Evolutionary conservation across 257 asterid species (phyloP).

Genomic region (Jaltomata sinuosa): DNA sequence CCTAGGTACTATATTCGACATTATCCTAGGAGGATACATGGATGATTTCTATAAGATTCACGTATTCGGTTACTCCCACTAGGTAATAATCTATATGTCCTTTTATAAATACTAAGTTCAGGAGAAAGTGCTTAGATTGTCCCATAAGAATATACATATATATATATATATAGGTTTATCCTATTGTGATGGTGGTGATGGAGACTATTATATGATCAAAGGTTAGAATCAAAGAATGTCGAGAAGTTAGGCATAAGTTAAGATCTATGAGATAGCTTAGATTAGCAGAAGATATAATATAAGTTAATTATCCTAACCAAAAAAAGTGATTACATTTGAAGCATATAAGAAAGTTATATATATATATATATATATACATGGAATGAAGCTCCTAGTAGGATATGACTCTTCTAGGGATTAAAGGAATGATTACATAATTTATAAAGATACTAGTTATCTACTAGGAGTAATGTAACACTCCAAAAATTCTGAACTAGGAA

Average conservation of each 20-base stretch:
- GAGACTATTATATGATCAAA: not conserved
- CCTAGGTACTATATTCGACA: no score
- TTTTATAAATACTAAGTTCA: not conserved
- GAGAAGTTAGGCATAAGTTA: not conserved
- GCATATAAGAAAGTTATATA: no score
- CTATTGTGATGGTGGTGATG: no score
- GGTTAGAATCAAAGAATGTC: not conserved
- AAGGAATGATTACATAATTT: not conserved
- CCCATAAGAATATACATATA: no score
- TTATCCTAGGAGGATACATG: no score
- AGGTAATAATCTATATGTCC: not conserved
- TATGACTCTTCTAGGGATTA: not conserved
- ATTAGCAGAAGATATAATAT: no score
- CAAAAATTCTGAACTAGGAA: no score
- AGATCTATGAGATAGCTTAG: no score
- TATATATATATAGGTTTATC: no score
- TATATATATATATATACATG: no score
- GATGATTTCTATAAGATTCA: no score
- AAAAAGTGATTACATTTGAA: not conserved
- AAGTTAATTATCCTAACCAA: not conserved
- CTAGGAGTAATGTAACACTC: no score
- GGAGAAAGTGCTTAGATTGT: not conserved
- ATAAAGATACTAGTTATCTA: not conserved
- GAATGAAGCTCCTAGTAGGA: not conserved
- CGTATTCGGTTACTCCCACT: not conserved